Percentiles rank a stretch among this genome's conserved stretches.
These are phyloP conservation scores for Pisolithus sp. DNA, from an alignment of 768 basidiomycete genomes.

Conservation along the genomic window DNA sequence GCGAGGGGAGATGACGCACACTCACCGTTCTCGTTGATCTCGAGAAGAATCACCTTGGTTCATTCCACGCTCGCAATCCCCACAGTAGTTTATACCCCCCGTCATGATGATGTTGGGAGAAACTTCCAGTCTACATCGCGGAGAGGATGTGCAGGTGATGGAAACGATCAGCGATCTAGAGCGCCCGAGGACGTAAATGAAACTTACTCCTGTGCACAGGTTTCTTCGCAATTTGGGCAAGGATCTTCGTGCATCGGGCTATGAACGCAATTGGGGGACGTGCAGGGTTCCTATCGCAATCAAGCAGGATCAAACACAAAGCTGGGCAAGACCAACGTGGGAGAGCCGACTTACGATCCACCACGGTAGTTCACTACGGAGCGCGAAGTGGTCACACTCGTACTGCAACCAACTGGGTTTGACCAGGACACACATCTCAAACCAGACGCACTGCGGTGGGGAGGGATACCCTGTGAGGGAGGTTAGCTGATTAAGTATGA, in stretches of 20 bases:
- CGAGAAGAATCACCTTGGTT: neutral
- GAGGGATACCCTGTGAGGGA: neutral
- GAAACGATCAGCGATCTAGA: neutral
- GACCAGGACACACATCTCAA: constrained; percentile 2
- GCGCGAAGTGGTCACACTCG: constrained; percentile 3
- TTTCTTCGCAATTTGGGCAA: constrained; percentile 1
- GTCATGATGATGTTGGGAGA: constrained; percentile 2
- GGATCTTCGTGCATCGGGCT: constrained; percentile 3
- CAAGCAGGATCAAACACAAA: neutral
- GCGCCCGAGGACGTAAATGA: neutral
- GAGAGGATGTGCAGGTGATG: neutral
- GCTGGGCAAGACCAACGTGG: neutral
- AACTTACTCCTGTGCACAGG: constrained; percentile 1
- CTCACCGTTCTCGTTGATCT: neutral
- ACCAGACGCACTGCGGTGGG: neutral
- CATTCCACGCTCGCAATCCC: constrained; percentile 2
- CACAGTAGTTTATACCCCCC: neutral
- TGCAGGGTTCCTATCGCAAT: neutral
- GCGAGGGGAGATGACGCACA: neutral
- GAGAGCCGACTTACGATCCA: constrained; percentile 7
- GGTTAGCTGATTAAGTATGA: neutral
- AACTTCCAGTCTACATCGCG: neutral
- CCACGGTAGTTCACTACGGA: constrained; percentile 1
- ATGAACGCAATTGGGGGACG: neutral
- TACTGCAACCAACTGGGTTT: constrained; percentile 7